phyloP scores from a whole-genome alignment of 83 land plant genomes.

The Picea abies region DNA sequence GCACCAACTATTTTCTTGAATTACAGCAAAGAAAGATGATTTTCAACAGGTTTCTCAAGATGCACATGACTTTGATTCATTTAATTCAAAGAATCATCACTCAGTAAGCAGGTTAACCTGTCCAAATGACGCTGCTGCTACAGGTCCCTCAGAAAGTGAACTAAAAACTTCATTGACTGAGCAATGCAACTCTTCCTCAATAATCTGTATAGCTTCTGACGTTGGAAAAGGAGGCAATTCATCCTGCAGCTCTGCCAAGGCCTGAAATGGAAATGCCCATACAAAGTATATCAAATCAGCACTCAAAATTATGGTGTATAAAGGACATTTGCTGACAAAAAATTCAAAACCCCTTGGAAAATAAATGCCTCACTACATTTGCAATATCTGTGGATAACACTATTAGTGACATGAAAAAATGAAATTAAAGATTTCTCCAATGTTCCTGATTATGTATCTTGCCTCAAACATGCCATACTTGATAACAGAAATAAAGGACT shows the following conservation, averaged over 20 bases:
- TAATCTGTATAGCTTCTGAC: constrained; percentile 63
- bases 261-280: constrained; percentile 37
- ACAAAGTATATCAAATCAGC: neutral
- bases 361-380: neutral
- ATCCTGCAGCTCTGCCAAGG: constrained; percentile 84
- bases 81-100: constrained; percentile 6
- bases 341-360: neutral
- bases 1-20: neutral
- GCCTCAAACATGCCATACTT: neutral
- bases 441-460: neutral
- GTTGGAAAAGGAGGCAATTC: constrained; percentile 87
- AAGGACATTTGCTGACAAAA: neutral
- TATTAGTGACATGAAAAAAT: too few species aligned
- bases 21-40: neutral
- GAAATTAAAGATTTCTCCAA: neutral
- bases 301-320: neutral
- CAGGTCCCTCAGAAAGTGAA: constrained; percentile 77
- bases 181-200: constrained; percentile 78
- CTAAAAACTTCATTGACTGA: constrained; percentile 50
- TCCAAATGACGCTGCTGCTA: constrained; percentile 96
- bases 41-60: neutral
- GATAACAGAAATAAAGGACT: neutral
- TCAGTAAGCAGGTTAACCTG: constrained; percentile 49
- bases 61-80: neutral
- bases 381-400: neutral